A percentile compares a stretch with the other conserved stretches of the same genome.
phyloP scores from a whole-genome alignment of 306 rosid species.

The Vachellia pachyceras region DNA sequence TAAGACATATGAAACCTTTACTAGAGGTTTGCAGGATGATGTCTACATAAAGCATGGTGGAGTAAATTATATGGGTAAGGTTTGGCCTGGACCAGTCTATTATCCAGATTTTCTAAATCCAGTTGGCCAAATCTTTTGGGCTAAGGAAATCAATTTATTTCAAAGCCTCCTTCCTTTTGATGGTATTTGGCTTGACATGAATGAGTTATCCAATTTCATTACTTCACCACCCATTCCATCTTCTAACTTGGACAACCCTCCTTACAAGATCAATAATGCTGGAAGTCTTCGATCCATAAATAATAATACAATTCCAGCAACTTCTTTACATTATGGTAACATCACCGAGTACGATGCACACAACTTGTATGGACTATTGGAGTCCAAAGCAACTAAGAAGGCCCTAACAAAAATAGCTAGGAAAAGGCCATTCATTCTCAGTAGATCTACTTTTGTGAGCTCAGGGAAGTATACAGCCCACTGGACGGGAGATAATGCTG shows the following conservation, averaged over 20 bases:
- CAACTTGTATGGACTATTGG: slow-evolving; percentile 74
- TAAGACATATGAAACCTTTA: slow-evolving; percentile 59
- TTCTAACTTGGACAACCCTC: slow-evolving; percentile 81
- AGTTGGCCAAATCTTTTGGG: slow-evolving; percentile 53
- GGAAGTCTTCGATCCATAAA: slow-evolving; percentile 55
- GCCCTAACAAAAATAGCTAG: slow-evolving; percentile 64
- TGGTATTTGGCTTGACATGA: slow-evolving; percentile 94
- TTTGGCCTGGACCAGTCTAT: slow-evolving; percentile 86
- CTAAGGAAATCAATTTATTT: slow-evolving; percentile 71
- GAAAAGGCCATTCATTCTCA: slow-evolving; percentile 81
- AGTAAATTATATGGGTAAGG: slow-evolving; percentile 67
- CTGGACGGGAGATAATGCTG: slow-evolving; percentile 95
- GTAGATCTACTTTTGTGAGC: slow-evolving; percentile 87
- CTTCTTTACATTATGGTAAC: slow-evolving; percentile 66
- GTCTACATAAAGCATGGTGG: slow-evolving; percentile 70
- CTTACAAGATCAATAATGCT: slow-evolving; percentile 67
- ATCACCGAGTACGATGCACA: slow-evolving; percentile 77
- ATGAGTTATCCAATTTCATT: slow-evolving; percentile 72
- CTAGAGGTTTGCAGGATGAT: slow-evolving; percentile 74
- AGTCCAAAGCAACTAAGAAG: slow-evolving; percentile 66
- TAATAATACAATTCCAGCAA: slow-evolving; percentile 59
- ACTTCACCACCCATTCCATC: slow-evolving; percentile 55
- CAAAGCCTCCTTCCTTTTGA: slow-evolving; percentile 66
- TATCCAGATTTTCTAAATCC: slow-evolving; percentile 85
- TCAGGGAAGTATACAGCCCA: slow-evolving; percentile 90